These are phyloP conservation scores for Polyporus arcularius DNA, from an alignment of 768 basidiomycete species.

Conservation along the genomic window DNA sequence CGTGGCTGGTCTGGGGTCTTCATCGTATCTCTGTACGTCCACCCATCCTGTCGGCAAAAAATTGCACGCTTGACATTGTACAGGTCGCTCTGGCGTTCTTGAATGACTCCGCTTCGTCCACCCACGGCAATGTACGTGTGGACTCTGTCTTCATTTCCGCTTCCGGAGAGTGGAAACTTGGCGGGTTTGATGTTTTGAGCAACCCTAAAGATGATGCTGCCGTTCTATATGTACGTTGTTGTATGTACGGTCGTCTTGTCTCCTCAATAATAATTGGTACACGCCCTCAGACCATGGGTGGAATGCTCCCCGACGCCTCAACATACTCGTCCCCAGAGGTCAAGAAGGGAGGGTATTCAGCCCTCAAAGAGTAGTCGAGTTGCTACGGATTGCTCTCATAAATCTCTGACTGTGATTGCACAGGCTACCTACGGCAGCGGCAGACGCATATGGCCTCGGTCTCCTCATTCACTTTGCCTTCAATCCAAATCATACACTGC, in stretches of 20 bases:
- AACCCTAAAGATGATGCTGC: slow-evolving; percentile 77
- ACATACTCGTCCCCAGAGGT: slow-evolving; percentile 81
- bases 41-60: slow-evolving; percentile 4
- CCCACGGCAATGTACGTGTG: slow-evolving; percentile 78
- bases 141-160: slow-evolving; percentile 87
- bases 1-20: slow-evolving; percentile 93
- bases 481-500: slow-evolving; percentile 78
- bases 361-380: slow-evolving; percentile 70
- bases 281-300: slow-evolving; percentile 62
- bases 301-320: slow-evolving; percentile 60
- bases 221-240: slow-evolving; percentile 77
- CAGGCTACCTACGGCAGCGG: slow-evolving; percentile 56
- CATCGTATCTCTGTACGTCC: slow-evolving; percentile 81
- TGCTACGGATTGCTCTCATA: neutral
- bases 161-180: slow-evolving; percentile 95
- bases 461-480: slow-evolving; percentile 84
- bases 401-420: neutral
- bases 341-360: slow-evolving; percentile 82
- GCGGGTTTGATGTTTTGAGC: slow-evolving; percentile 90
- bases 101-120: slow-evolving; percentile 79
- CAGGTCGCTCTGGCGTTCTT: slow-evolving; percentile 90
- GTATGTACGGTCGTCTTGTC: slow-evolving; percentile 16
- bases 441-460: slow-evolving; percentile 89
- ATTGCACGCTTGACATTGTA: neutral
- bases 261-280: slow-evolving; percentile 13